A percentile compares a stretch with the other conserved stretches of the same genome.
Conservation (phyloP, 345 rosid species). For the Bruguiera gymnorhiza region DNA sequence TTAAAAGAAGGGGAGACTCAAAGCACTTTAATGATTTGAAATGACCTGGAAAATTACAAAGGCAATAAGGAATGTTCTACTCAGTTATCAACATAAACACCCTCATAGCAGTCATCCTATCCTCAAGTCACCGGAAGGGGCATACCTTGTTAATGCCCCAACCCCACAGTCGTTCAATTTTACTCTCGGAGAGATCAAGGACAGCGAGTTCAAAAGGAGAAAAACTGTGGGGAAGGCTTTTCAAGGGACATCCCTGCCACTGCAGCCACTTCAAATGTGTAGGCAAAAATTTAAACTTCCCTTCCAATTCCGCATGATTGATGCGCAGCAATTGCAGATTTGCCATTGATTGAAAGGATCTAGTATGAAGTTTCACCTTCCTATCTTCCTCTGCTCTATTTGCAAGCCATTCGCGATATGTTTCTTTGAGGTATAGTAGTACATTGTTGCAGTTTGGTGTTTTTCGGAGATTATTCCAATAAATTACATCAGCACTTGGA, state of each 20-base stretch:
- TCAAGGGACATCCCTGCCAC: slow-evolving; percentile 58
- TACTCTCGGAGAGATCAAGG: slow-evolving; percentile 70
- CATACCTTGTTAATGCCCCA: slow-evolving; percentile 25
- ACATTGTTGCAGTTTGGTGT: slow-evolving; percentile 10
- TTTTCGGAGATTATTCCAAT: slow-evolving; percentile 6
- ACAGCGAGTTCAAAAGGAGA: slow-evolving; percentile 46
- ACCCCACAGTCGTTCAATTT: slow-evolving; percentile 37
- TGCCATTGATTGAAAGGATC: slow-evolving; percentile 43
- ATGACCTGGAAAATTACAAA: no score
- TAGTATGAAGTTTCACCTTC: slow-evolving; percentile 29
- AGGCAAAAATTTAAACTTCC: slow-evolving; percentile 48
- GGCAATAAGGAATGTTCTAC: no score
- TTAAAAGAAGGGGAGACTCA: no score
- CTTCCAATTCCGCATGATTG: slow-evolving; percentile 51
- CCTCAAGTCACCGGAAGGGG: background rate
- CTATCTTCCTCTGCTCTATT: slow-evolving; percentile 13
- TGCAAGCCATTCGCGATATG: slow-evolving; percentile 1
- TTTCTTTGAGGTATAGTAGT: slow-evolving; percentile 19
- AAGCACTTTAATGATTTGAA: no score
- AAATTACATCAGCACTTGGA: slow-evolving; percentile 6
- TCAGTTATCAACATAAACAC: no score
- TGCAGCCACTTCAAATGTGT: slow-evolving; percentile 58
- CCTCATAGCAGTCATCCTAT: background rate
- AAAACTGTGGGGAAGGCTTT: slow-evolving; percentile 41
- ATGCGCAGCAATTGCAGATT: slow-evolving; percentile 62